A percentile compares a stretch with the other conserved stretches of the same genome.
These are phyloP conservation scores for Plasmodium ovale DNA, from an alignment of 169 alveolate species.

Conservation along the genomic window DNA sequence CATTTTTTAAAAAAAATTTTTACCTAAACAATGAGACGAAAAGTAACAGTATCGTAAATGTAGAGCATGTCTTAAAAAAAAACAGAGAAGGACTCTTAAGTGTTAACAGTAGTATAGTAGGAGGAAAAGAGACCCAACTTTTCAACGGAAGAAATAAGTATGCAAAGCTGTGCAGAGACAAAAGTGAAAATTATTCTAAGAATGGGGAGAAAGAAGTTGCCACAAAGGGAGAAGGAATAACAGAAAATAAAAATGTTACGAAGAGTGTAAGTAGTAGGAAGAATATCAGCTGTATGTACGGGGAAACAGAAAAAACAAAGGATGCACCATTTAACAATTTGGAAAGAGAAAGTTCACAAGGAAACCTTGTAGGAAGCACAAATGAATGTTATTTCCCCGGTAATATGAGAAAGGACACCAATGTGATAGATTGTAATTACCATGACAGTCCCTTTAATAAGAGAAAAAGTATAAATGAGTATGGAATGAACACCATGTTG, in stretches of 20 bases:
- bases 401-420: background rate
- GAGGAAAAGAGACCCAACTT: background rate
- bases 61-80: background rate
- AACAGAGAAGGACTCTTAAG: background rate
- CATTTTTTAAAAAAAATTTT: constrained; percentile 39
- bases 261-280: background rate
- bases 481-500: background rate
- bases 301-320: background rate
- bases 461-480: background rate
- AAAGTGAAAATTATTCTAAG: background rate
- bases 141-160: background rate
- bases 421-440: background rate
- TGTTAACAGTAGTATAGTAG: background rate
- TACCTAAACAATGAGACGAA: background rate
- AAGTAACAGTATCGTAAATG: background rate
- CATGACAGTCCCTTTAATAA: background rate
- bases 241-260: too few relatives aligned
- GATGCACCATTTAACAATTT: background rate
- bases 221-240: too few relatives aligned
- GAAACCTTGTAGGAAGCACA: background rate
- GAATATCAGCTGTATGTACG: background rate
- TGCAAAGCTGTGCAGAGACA: background rate
- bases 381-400: background rate
- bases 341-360: background rate
- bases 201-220: too few relatives aligned